These are phyloP conservation scores for Fusarium napiforme DNA, from an alignment of 2,329 filamentous ascomycete genomes.

Conservation along the genomic window DNA sequence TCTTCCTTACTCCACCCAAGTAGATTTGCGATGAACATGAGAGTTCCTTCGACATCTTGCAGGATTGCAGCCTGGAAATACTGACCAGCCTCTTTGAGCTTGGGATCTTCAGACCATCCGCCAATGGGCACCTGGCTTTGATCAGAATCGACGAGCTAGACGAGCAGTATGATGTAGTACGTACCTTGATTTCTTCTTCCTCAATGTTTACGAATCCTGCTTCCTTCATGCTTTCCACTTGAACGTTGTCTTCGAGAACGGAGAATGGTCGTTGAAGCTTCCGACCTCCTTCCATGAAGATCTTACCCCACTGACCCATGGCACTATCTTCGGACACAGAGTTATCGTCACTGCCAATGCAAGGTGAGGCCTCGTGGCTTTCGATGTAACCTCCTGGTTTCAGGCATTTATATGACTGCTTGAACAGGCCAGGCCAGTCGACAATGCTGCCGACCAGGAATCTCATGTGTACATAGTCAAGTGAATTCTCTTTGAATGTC, in stretches of 20 bases:
- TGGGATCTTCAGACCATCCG: background rate
- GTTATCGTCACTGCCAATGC: background rate
- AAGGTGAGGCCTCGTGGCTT: background rate
- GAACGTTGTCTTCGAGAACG: background rate
- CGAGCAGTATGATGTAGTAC: accelerated
- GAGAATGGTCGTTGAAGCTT: slow-evolving; percentile 3
- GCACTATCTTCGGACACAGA: background rate
- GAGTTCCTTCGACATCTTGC: background rate
- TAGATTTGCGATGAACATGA: slow-evolving; percentile 2
- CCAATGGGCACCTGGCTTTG: background rate
- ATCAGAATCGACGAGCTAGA: accelerated
- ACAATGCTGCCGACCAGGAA: slow-evolving; percentile 10
- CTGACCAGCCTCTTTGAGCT: slow-evolving; percentile 1
- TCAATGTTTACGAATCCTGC: background rate
- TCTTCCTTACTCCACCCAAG: background rate
- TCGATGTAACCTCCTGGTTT: slow-evolving; percentile 8
- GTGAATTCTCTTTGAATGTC: background rate
- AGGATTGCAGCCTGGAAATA: slow-evolving; percentile 20
- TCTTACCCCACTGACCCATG: slow-evolving; percentile 17
- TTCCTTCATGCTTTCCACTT: background rate
- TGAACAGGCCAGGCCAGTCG: slow-evolving; percentile 1
- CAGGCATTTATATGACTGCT: background rate
- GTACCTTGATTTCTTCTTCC: background rate
- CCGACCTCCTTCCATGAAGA: slow-evolving; percentile 9
- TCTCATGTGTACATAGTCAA: slow-evolving; percentile 19